Evolutionary conservation across 1,139 yeast species (phyloP).

Genomic region (Candida pseudoviswanathii): DNA sequence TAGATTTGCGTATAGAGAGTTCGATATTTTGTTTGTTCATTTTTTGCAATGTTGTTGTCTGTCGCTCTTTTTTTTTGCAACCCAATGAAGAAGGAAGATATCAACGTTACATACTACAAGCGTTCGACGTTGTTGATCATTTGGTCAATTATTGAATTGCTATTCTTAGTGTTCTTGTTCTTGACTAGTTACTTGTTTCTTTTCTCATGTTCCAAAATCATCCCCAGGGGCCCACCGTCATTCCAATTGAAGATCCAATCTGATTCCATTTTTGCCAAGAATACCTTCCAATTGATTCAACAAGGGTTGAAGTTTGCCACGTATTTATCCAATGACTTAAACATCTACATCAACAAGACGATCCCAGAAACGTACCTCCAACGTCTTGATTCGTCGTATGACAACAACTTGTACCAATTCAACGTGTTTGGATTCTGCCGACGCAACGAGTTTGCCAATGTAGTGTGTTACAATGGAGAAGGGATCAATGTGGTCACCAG

Average conservation of each 20-base stretch:
- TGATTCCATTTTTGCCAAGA: conserved; percentile 12
- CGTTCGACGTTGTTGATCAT: neutral
- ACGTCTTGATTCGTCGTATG: conserved; percentile 48
- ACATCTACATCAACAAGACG: conserved; percentile 28
- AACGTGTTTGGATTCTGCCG: conserved; percentile 56
- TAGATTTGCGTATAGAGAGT: neutral
- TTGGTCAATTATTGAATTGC: conserved; percentile 2
- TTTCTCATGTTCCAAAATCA: conserved; percentile 8
- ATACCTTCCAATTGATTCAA: conserved; percentile 13
- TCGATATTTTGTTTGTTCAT: neutral
- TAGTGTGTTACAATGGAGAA: conserved; percentile 34
- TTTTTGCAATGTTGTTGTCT: neutral
- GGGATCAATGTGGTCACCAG: conserved; percentile 52
- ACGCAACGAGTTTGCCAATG: conserved; percentile 19
- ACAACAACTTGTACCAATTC: conserved; percentile 42
- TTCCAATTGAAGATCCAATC: conserved; percentile 11
- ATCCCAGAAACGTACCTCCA: conserved; percentile 25
- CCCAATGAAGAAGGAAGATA: conserved; percentile 4
- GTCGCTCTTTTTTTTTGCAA: conserved; percentile 5
- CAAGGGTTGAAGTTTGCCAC: conserved; percentile 56
- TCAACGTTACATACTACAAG: neutral
- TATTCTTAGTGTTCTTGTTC: neutral
- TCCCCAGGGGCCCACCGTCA: conserved; percentile 8
- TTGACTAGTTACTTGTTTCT: conserved; percentile 2
- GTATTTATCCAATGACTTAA: conserved; percentile 57